Conservation (phyloP, 2,329 filamentous ascomycete genomes). For the Xylariales sp. region DNA sequence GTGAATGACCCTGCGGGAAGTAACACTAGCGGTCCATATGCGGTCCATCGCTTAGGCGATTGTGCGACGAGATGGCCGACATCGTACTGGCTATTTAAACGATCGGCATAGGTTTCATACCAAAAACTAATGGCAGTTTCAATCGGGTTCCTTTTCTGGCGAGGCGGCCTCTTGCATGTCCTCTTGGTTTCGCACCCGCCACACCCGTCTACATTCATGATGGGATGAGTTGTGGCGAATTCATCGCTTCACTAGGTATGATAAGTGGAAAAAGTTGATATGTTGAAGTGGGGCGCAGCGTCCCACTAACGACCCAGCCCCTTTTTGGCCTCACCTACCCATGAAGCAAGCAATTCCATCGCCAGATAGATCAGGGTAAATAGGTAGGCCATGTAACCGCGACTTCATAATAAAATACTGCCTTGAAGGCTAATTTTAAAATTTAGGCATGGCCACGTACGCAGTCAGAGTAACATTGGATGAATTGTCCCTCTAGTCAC, state of each 20-base stretch:
- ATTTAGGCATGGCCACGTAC: no score
- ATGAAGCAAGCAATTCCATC: background rate
- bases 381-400: no score
- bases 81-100: constrained; percentile 38
- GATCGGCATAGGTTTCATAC: constrained; percentile 20
- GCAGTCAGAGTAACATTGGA: no score
- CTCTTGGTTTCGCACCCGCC: background rate
- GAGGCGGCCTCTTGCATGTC: constrained; percentile 20
- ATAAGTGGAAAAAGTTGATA: constrained; percentile 4
- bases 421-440: no score
- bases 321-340: constrained; percentile 24
- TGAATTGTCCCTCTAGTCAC: no score
- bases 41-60: constrained; percentile 68
- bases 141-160: constrained; percentile 36
- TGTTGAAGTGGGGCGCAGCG: constrained; percentile 20
- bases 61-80: constrained; percentile 50
- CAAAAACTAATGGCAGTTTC: constrained; percentile 35
- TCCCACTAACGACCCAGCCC: background rate
- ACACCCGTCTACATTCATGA: constrained; percentile 15
- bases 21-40: constrained; percentile 71
- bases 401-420: no score
- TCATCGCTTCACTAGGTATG: background rate
- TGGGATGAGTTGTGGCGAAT: constrained; percentile 11
- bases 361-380: background rate
- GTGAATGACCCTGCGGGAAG: constrained; percentile 70